Evolutionary conservation across 2,329 filamentous ascomycete genomes (phyloP).

Genomic region (Cadophora malorum): DNA sequence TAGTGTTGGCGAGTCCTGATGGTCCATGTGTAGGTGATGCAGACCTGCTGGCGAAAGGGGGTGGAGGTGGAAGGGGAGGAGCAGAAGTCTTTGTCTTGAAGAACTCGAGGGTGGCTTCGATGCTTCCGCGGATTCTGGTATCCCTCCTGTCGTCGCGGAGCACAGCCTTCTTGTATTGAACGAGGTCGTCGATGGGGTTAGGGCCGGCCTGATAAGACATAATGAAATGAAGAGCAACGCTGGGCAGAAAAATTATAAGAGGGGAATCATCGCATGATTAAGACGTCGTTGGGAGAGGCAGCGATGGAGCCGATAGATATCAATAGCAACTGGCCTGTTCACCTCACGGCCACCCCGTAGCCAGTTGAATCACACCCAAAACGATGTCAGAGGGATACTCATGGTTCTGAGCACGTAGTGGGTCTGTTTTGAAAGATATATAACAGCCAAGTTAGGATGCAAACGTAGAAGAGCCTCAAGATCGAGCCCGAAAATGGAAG

Average conservation of each 20-base stretch:
- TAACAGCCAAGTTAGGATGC: slow-evolving; percentile 33
- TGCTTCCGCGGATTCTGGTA: slow-evolving; percentile 35
- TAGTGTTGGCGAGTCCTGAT: slow-evolving; percentile 16
- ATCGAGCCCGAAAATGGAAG: slow-evolving; percentile 17
- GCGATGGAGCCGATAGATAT: slow-evolving; percentile 19
- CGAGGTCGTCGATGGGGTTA: slow-evolving; percentile 33
- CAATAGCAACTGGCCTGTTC: slow-evolving; percentile 20
- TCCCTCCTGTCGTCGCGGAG: slow-evolving; percentile 36
- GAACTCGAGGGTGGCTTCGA: slow-evolving; percentile 37
- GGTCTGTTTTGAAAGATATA: slow-evolving; percentile 22
- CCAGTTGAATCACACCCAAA: slow-evolving; percentile 31
- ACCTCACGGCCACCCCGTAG: slow-evolving; percentile 24
- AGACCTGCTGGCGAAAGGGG: slow-evolving; percentile 30
- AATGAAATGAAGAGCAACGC: slow-evolving; percentile 14
- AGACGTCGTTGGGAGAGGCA: slow-evolving; percentile 11
- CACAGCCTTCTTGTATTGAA: slow-evolving; percentile 36
- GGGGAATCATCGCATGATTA: slow-evolving; percentile 15
- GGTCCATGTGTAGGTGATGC: slow-evolving; percentile 15
- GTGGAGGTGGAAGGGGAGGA: slow-evolving; percentile 20
- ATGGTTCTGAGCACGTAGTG: slow-evolving; percentile 26
- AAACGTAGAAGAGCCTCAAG: slow-evolving; percentile 32
- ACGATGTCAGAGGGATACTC: slow-evolving; percentile 21
- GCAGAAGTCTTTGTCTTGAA: slow-evolving; percentile 29
- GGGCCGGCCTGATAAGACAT: slow-evolving; percentile 34
- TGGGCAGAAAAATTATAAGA: slow-evolving; percentile 20